Evolutionary conservation across 2,329 filamentous ascomycete genomes (phyloP).

Genomic region (Aspergillus hiratsukae): DNA sequence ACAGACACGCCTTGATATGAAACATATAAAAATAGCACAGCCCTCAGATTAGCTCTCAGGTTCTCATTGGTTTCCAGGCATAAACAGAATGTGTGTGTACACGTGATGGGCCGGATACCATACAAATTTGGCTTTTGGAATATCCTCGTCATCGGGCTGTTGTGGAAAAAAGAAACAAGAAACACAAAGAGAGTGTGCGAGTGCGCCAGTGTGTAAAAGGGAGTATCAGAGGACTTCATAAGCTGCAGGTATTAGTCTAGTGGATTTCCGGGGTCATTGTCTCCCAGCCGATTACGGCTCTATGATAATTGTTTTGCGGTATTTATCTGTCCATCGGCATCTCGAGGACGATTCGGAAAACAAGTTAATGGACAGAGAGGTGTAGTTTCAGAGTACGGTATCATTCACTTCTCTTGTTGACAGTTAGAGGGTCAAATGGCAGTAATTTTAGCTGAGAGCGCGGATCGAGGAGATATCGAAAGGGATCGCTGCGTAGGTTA

Average conservation of each 20-base stretch:
- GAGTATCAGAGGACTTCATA: not conserved
- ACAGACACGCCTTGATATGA: not conserved
- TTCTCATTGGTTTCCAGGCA: constrained; percentile 42
- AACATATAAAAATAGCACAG: constrained; percentile 3
- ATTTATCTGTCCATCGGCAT: not conserved
- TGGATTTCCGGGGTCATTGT: not conserved
- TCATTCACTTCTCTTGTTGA: not conserved
- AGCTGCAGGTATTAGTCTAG: not conserved
- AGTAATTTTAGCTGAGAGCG: not conserved
- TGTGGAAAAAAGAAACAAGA: not conserved
- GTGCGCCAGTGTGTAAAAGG: not conserved
- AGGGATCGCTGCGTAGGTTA: not conserved
- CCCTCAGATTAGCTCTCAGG: constrained; percentile 46
- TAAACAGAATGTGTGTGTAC: constrained; percentile 5
- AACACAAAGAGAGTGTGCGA: not conserved
- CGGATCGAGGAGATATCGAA: not conserved
- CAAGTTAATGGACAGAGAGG: not conserved
- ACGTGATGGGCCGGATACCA: constrained; percentile 34
- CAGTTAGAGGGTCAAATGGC: not conserved
- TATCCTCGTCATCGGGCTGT: constrained; percentile 36
- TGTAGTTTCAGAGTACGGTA: not conserved
- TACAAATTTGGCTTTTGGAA: constrained; percentile 45
- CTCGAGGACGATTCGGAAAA: not conserved
- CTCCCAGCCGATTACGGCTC: not conserved
- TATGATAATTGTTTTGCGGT: not conserved